Percentiles rank a stretch among this genome's conserved stretches.
Evolutionary conservation across 2,329 filamentous ascomycete species (phyloP).

Genomic region (Aspergillus novoparasiticus): DNA sequence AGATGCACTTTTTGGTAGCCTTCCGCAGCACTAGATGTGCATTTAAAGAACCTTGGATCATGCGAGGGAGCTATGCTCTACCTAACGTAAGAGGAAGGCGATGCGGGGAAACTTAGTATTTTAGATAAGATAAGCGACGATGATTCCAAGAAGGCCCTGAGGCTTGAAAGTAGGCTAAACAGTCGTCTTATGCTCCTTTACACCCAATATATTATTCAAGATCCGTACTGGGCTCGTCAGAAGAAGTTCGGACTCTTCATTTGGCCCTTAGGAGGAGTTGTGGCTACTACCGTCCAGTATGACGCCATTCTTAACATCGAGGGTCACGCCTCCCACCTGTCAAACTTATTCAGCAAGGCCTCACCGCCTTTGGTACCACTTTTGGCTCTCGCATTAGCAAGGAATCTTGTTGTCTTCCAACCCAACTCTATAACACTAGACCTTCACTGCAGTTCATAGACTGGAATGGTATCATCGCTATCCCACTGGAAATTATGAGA

Average conservation of each 20-base stretch:
- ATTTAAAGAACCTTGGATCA: slow-evolving; percentile 11
- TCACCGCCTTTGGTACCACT: neutral
- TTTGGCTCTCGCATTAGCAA: neutral
- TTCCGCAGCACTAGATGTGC: slow-evolving; percentile 2
- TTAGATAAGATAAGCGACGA: neutral
- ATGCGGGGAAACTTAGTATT: neutral
- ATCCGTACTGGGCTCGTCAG: neutral
- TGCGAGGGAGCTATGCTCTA: slow-evolving; percentile 7
- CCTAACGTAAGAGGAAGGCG: neutral
- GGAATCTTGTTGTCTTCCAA: too few relatives aligned
- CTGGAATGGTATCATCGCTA: neutral
- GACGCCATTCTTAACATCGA: neutral
- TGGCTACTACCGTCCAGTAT: neutral
- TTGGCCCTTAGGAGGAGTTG: neutral
- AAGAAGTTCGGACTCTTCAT: neutral
- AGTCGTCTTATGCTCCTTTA: neutral
- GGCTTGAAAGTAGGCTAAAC: neutral
- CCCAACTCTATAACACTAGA: neutral
- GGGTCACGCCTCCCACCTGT: neutral
- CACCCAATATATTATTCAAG: neutral
- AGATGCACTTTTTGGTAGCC: slow-evolving; percentile 16
- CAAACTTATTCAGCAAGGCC: neutral
- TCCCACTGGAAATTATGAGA: neutral
- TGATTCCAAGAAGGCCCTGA: neutral
- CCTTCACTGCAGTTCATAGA: neutral